These are phyloP conservation scores for Saprolegnia diclina DNA, from an alignment of 352 stramenopile species.

Conservation along the genomic window DNA sequence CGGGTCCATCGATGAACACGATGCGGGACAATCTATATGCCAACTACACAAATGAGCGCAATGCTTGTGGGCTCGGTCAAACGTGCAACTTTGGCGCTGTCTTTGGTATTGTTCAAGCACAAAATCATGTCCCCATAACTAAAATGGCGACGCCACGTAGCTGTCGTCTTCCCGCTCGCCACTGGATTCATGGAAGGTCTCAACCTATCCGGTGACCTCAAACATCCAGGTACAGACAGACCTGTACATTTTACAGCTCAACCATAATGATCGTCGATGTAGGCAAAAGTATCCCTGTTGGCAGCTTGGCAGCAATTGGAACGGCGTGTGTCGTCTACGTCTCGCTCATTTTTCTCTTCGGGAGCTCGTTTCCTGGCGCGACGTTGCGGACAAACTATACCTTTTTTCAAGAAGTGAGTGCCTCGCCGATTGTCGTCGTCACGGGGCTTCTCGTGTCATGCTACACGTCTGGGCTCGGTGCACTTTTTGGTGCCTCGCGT, in stretches of 20 bases:
- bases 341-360: slow-evolving; percentile 66
- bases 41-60: slow-evolving; percentile 37
- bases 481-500: slow-evolving; percentile 60
- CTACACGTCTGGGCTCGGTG: slow-evolving; percentile 60
- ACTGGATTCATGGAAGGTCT: slow-evolving; percentile 81
- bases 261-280: neutral
- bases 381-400: slow-evolving; percentile 66
- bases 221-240: slow-evolving; percentile 55
- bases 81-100: slow-evolving; percentile 43
- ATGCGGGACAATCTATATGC: slow-evolving; percentile 44
- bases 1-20: slow-evolving; percentile 38
- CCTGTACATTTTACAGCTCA: neutral
- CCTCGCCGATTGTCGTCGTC: slow-evolving; percentile 51
- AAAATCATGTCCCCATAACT: slow-evolving; percentile 10
- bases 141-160: slow-evolving; percentile 30
- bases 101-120: slow-evolving; percentile 34
- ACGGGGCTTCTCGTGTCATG: slow-evolving; percentile 57
- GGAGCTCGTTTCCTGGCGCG: slow-evolving; percentile 41
- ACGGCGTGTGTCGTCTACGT: slow-evolving; percentile 64
- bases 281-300: slow-evolving; percentile 58
- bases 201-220: slow-evolving; percentile 73
- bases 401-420: slow-evolving; percentile 66
- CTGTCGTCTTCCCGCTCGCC: slow-evolving; percentile 72
- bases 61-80: slow-evolving; percentile 35
- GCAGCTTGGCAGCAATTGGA: slow-evolving; percentile 54